Base-by-base conservation (phyloP, 78 protist genomes). In the Tieghemostelium lacteum region DNA sequence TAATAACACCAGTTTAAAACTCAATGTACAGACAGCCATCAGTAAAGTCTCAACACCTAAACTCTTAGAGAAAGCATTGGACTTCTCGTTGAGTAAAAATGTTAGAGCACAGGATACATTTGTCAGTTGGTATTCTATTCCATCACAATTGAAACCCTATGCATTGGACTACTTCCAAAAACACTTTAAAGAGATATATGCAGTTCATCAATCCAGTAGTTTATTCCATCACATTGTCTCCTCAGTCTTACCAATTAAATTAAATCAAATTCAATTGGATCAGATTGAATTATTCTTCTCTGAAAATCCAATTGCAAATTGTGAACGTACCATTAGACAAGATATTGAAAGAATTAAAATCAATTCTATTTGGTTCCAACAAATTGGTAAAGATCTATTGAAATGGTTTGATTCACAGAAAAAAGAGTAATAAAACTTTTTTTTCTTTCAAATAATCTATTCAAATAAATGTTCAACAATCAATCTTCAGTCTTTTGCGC, bases 241-340 rank as follows among this genome's bases (percentile, higher is more conserved):
- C 2, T 26, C 26, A 24, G 1, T 37, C 17, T 57, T 73, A 1
- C 37, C 49, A 10, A 20, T 49, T 16, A 75, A 67, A 36, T 42
- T 72, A 36, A 5, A 34, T 24, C 64, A 87, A 2, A 28, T 4
- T 20, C 63, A 61, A 42, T 40, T 61, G 26, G n/a, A 14, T 19
- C 45, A 72, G 49, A 66, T 73, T 24, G 55, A 73, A 31, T 26
- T 24, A 22, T 74, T 73, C 75, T 64, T 87, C 22, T 4, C 19
- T 50, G 61, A 55, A 31, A 29, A 69, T 28, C 57, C 85, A n/a
- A 73, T 87, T 0, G 66, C 93, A 16, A 34, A 20, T 3, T 72
- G 76, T 14, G 74, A 73, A 37, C 20, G 93, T 40, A 42, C 75
- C 52, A 74, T 87, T 72, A 40, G 45, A 61, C 86, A 62, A 71